Percentiles rank a stretch among this genome's conserved stretches.
Conservation (phyloP, 345 rosid species). For the Salix purpurea region DNA sequence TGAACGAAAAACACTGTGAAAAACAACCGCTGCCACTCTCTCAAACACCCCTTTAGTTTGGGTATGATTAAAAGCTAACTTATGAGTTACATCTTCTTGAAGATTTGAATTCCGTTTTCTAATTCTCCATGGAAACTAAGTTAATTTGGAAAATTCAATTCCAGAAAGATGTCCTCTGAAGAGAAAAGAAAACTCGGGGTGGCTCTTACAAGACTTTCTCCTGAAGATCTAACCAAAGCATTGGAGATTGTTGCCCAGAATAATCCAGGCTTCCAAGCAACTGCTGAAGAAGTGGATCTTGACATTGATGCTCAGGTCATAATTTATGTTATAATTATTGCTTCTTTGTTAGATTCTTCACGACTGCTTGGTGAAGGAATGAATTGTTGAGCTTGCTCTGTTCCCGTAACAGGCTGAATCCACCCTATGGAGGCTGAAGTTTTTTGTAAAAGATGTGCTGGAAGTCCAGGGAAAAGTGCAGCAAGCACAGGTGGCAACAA, state of each 20-base stretch:
- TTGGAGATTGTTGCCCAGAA: conserved; percentile 78
- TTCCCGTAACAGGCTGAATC: conserved; percentile 53
- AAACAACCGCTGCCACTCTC: too few species aligned
- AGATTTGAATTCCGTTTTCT: background rate
- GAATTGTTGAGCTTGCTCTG: background rate
- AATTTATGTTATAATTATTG: background rate
- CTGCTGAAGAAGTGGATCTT: conserved; percentile 74
- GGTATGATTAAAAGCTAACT: background rate
- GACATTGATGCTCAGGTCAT: conserved; percentile 79
- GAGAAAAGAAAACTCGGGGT: conserved; percentile 78
- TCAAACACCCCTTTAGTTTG: too few species aligned
- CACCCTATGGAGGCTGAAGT: conserved; percentile 88
- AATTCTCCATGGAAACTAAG: background rate
- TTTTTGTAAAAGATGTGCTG: conserved; percentile 71
- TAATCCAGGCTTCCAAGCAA: conserved; percentile 57
- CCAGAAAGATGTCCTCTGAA: conserved; percentile 66
- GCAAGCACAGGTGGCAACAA: conserved; percentile 43
- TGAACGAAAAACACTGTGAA: too few species aligned
- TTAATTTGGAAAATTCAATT: background rate
- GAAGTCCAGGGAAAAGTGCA: conserved; percentile 43
- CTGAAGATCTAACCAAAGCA: conserved; percentile 76
- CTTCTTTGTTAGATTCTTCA: background rate
- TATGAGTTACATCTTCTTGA: background rate
- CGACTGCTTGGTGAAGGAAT: background rate
- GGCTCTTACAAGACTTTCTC: conserved; percentile 56